These are phyloP conservation scores for Protomyces macrosporus DNA, from an alignment of 1,139 yeast species.

Conservation along the genomic window DNA sequence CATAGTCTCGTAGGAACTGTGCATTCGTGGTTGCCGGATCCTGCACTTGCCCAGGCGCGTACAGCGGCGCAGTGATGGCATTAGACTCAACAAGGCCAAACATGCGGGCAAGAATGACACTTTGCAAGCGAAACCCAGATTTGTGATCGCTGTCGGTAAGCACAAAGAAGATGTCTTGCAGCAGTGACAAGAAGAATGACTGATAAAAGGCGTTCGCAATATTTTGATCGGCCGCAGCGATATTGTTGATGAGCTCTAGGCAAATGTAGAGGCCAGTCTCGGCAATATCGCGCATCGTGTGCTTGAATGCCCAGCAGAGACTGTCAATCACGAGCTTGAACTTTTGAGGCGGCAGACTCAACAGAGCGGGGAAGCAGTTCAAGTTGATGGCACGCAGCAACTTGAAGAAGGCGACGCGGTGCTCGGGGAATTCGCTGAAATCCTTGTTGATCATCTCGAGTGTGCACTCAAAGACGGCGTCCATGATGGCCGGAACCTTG, in stretches of 20 bases:
- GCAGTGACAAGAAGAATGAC: conserved; percentile 80
- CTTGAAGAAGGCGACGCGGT: conserved; percentile 91
- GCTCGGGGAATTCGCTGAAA: conserved; percentile 95
- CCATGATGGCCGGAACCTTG: conserved; percentile 80
- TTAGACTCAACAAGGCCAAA: conserved; percentile 76
- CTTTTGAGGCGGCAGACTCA: conserved; percentile 85
- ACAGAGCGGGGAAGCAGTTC: conserved; percentile 77
- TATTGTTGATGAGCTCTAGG: conserved; percentile 74
- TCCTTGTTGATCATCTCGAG: conserved; percentile 92
- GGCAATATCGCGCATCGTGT: conserved; percentile 59
- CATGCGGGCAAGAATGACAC: conserved; percentile 76
- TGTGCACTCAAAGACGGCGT: conserved; percentile 89
- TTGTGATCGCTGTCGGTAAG: conserved; percentile 96
- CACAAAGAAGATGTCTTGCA: conserved; percentile 87
- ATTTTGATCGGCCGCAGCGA: conserved; percentile 62
- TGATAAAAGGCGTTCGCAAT: conserved; percentile 84
- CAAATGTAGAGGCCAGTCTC: conserved; percentile 54
- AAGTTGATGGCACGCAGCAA: conserved; percentile 78
- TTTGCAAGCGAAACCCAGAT: conserved; percentile 87
- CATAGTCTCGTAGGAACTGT: conserved; percentile 69
- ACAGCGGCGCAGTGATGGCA: conserved; percentile 70
- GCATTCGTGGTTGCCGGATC: conserved; percentile 87
- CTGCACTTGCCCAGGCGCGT: conserved; percentile 54
- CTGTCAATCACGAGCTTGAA: conserved; percentile 89
- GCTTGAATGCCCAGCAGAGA: conserved; percentile 96